Evolutionary conservation across 139 green algal genomes (phyloP), one percentile per base, ranked within the genome.

Genomic region (Coelastrella sp.): DNA sequence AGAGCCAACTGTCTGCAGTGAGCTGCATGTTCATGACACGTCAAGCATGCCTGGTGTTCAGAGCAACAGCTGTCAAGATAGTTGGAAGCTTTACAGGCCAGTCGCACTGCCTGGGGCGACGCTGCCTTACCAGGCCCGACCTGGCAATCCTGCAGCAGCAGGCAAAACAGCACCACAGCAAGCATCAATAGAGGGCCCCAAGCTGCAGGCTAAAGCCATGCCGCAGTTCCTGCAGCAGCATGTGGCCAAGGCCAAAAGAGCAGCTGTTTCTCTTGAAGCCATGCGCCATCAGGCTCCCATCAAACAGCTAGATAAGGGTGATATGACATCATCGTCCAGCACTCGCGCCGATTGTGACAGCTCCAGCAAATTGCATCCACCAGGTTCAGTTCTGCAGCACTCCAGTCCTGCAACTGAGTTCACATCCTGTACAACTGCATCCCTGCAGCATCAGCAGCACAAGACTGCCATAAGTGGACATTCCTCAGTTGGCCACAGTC

Each of bases 201-300:
- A 25, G n/a, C 78, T 83, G 78, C 78, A 83, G 58, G 78, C 78
- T 63, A 19, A 19, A 25, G 60, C 25, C 25, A 56, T 57, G 27
- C 78, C 58, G 17, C 78, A 83, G 78, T 57, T 27, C 19, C 15
- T 83, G 78, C 63, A 70, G 78, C 78, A 83, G 78, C 58, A 20
- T 63, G 58, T 57, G 8, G 14, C 49, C 35, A 59, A 22, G 20
- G n/a, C 12, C 27, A 83, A 10, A 19, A 83, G 7, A 78, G 72
- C 22, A 10, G 72, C 72, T 49, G 72, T 14, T 49, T 7, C 72
- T 15, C 14, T 49, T 10, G 17, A 49, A 49, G 22, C 72, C 72
- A 25, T 27, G 72, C 72, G 10, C 10, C 72, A 27, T 24, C n/a
- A 70, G 63, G 15, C 17, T 78, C 72, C 22, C 35, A 49, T 3